A percentile compares a stretch with the other conserved stretches of the same genome.
phyloP scores from a whole-genome alignment of 192 early-diverging fungal species.

The Gamsiella multidivaricata region DNA sequence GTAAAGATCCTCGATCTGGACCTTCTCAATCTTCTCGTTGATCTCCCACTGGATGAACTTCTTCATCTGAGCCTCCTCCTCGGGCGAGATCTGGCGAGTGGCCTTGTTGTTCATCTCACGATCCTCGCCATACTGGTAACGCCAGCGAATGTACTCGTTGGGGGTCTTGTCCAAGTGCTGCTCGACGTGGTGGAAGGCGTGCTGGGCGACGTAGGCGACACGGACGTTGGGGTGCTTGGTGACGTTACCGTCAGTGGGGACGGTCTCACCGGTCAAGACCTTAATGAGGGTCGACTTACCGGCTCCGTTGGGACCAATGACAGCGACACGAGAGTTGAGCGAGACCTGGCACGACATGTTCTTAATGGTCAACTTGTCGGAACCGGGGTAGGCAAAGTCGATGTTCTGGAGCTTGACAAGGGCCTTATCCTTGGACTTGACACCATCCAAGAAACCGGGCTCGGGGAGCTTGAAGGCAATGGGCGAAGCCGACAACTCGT shows the following conservation, averaged over 20 bases:
- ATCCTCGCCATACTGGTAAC: conserved; percentile 81
- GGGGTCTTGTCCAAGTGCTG: conserved; percentile 75
- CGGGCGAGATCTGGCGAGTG: conserved; percentile 72
- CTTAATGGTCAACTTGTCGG: conserved; percentile 66
- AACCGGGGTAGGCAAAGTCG: conserved; percentile 77
- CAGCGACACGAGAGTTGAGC: conserved; percentile 81
- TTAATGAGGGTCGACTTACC: conserved; percentile 65
- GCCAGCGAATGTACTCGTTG: conserved; percentile 79
- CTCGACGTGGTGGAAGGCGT: conserved; percentile 89
- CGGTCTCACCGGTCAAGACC: conserved; percentile 82
- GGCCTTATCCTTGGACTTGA: conserved; percentile 79
- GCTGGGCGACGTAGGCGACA: conserved; percentile 87
- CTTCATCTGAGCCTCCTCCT: conserved; percentile 65
- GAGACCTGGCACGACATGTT: conserved; percentile 74
- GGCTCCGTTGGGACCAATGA: conserved; percentile 72
- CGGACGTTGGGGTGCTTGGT: conserved; percentile 88
- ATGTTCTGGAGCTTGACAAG: conserved; percentile 81
- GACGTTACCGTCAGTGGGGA: conserved; percentile 75
- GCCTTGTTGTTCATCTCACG: conserved; percentile 82
- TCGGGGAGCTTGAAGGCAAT: conserved; percentile 79
- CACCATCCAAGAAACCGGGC: conserved; percentile 78
- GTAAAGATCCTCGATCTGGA: conserved; percentile 63
- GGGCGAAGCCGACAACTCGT: conserved; percentile 70
- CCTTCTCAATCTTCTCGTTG: conserved; percentile 60
- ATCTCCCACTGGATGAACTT: conserved; percentile 58